Conservation (phyloP, 306 rosid species). For the Inga leiocalycina region DNA sequence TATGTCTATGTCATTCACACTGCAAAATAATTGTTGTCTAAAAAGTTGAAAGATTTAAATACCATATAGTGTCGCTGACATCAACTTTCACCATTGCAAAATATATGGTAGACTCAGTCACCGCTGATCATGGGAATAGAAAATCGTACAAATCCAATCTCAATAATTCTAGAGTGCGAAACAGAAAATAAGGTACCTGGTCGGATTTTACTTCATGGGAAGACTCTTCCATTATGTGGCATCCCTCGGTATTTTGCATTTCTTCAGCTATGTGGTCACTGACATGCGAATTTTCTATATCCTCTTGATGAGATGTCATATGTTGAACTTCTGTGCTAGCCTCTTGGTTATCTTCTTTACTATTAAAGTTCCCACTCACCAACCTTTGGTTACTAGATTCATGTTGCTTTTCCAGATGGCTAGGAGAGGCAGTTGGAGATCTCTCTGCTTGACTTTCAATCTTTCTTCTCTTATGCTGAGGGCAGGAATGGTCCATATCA, state of each 20-base stretch:
- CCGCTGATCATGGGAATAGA: background rate
- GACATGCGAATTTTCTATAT: slow-evolving; percentile 17
- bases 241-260: slow-evolving; percentile 39
- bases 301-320: slow-evolving; percentile 42
- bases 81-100: slow-evolving; percentile 12
- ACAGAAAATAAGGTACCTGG: slow-evolving; percentile 58
- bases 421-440: slow-evolving; percentile 39
- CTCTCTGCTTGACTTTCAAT: slow-evolving; percentile 35
- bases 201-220: slow-evolving; percentile 42
- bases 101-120: slow-evolving; percentile 3
- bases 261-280: slow-evolving; percentile 34
- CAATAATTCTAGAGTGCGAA: slow-evolving; percentile 17
- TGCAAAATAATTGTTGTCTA: slow-evolving; percentile 10
- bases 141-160: slow-evolving; percentile 6
- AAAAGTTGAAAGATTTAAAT: slow-evolving; percentile 21
- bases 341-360: slow-evolving; percentile 42
- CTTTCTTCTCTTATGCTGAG: slow-evolving; percentile 62
- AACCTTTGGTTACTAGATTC: slow-evolving; percentile 35
- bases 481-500: slow-evolving; percentile 45
- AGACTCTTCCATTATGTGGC: slow-evolving; percentile 37
- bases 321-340: slow-evolving; percentile 40
- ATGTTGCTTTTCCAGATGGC: slow-evolving; percentile 37
- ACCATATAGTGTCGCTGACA: slow-evolving; percentile 12
- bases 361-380: slow-evolving; percentile 32
- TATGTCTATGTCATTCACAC: slow-evolving; percentile 13